Evolutionary conservation across 164 flowering plant genomes (phyloP).

Genomic region (Aristolochia fimbriata): DNA sequence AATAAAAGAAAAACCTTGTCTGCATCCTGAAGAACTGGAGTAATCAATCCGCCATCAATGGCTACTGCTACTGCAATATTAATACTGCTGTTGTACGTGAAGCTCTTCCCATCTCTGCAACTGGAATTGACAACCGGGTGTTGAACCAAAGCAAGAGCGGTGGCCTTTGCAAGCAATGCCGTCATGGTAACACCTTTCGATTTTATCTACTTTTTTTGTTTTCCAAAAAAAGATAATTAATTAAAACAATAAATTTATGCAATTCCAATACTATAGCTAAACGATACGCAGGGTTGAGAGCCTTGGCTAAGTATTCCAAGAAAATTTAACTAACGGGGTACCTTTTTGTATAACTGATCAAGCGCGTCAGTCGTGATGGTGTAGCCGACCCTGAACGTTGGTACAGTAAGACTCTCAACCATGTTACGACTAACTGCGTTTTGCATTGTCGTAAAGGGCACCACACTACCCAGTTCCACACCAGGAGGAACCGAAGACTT

Average conservation of each 20-base stretch:
- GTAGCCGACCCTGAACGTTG: constrained; percentile 91
- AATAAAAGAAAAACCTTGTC: constrained; percentile 59
- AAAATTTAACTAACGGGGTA: constrained; percentile 11
- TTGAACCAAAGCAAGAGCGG: constrained; percentile 85
- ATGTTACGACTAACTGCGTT: constrained; percentile 86
- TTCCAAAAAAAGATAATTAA: background rate
- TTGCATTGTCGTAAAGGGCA: constrained; percentile 92
- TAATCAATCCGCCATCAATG: constrained; percentile 90
- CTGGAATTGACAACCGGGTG: constrained; percentile 91
- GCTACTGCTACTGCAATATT: constrained; percentile 98
- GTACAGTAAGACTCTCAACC: constrained; percentile 85
- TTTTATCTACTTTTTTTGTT: constrained; percentile 39
- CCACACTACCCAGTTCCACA: constrained; percentile 44
- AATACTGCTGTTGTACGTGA: constrained; percentile 80
- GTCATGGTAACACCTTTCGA: constrained; percentile 98
- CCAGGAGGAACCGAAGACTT: constrained; percentile 14
- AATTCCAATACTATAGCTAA: too few relatives aligned
- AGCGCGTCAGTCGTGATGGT: constrained; percentile 82
- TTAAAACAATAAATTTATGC: background rate
- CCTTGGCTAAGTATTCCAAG: background rate
- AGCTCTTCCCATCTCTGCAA: constrained; percentile 94
- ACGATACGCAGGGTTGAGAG: too few relatives aligned
- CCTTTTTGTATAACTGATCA: constrained; percentile 92
- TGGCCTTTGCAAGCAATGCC: constrained; percentile 93
- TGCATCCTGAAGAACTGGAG: constrained; percentile 97